A percentile compares a stretch with the other conserved stretches of the same genome.
Conservation (phyloP, 345 rosid genomes). For the Physaria fendleri region DNA sequence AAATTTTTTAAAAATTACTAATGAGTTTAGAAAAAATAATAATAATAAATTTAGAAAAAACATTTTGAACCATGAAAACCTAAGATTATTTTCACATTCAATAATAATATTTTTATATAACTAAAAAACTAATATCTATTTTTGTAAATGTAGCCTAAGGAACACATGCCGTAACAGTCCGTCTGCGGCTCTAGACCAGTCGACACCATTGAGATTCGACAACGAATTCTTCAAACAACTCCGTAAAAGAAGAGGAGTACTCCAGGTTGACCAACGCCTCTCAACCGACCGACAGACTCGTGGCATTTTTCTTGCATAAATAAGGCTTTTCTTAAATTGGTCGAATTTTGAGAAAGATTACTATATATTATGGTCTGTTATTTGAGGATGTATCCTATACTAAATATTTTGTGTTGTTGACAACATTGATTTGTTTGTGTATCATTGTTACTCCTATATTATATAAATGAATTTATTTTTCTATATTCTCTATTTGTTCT, state of each 20-base stretch:
- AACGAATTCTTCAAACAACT: slow-evolving; percentile 25
- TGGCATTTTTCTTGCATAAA: slow-evolving; percentile 15
- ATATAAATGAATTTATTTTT: not conserved
- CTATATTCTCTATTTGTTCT: not conserved
- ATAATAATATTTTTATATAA: not conserved
- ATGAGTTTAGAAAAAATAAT: too few relatives aligned
- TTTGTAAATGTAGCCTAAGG: slow-evolving; percentile 12
- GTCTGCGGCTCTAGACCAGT: slow-evolving; percentile 26
- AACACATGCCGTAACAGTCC: slow-evolving; percentile 24
- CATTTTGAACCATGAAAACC: not conserved
- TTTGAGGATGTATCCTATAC: not conserved
- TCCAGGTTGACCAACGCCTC: slow-evolving; percentile 30
- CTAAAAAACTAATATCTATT: not conserved
- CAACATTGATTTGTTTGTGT: slow-evolving; percentile 4
- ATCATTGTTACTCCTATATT: not conserved
- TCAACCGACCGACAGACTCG: slow-evolving; percentile 13
- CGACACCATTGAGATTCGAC: slow-evolving; percentile 29
- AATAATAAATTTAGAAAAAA: not conserved
- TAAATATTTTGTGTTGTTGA: slow-evolving; percentile 2
- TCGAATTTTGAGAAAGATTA: not conserved
- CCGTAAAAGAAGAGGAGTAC: slow-evolving; percentile 26
- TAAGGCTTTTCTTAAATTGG: slow-evolving; percentile 20
- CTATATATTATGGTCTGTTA: not conserved
- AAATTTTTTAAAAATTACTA: too few relatives aligned
- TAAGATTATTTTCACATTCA: not conserved